Evolutionary conservation across 2,329 filamentous ascomycete genomes (phyloP), one percentile per base, ranked within the genome.

Genomic region (Dactylellina haptotyla): DNA sequence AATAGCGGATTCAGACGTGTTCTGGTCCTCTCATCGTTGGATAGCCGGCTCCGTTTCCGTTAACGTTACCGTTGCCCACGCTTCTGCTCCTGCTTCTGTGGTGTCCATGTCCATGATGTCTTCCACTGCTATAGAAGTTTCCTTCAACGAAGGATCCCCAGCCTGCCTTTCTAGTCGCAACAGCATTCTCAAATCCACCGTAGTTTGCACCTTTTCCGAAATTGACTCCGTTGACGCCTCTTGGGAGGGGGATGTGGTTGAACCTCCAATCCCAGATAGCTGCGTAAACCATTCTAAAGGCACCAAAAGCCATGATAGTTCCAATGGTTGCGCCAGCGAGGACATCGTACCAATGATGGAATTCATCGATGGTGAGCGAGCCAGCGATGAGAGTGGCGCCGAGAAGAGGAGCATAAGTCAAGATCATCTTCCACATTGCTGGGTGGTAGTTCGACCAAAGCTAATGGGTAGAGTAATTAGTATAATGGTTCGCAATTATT

Each of bases 301-400:
- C 79, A 0, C 84, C 86, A 77, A 90, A 87, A 0, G 89, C 89
- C 80, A 90, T 86, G 70, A 86, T 78, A 1, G 85, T 87, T 1
- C 89, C 89, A 48, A 91, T 89, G 41, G 85, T 78, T 0, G 85
- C 88, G 3, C 89, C 89, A 0, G 87, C 88, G 0, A 90, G 67
- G n/a, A 90, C 82, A 64, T 92, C 89, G 73, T 91, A 91, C 87
- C 88, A 90, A 80, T 92, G 88, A 81, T 93, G 90, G 79, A 84
- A 90, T 79, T 90, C 87, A 75, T 92, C 87, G 65, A 92, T 90
- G 0, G 88, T 90, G 8, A 92, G 81, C 0, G 88, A 86, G 4
- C 89, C 89, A 0, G 85, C 89, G 45, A 92, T 90, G 1, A 92
- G 82, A 1, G 83, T 84, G 0, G 89, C 89, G 1, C 87, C 88